These are phyloP conservation scores for Leptographium wingfieldii DNA, from an alignment of 2,329 filamentous ascomycete species.

Conservation along the genomic window DNA sequence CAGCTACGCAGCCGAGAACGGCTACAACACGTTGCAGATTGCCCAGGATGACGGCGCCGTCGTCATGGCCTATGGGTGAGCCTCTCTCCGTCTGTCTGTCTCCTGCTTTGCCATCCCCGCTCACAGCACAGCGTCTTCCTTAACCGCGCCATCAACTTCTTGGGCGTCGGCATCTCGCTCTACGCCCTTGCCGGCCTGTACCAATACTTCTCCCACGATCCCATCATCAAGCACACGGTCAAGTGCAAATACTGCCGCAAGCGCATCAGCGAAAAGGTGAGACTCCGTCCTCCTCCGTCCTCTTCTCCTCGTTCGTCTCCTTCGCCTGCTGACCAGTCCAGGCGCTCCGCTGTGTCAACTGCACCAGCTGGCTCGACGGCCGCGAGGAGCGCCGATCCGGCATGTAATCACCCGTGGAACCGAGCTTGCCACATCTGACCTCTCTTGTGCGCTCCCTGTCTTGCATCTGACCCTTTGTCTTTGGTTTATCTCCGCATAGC, in stretches of 20 bases:
- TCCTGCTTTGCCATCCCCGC: neutral
- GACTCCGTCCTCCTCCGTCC: slow-evolving; percentile 6
- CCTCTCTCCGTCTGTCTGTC: slow-evolving; percentile 7
- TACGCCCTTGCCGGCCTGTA: slow-evolving; percentile 53
- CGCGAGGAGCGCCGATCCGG: slow-evolving; percentile 26
- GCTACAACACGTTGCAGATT: slow-evolving; percentile 59
- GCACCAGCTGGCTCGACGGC: slow-evolving; percentile 39
- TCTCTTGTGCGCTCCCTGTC: neutral
- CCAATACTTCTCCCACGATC: slow-evolving; percentile 46
- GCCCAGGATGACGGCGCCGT: slow-evolving; percentile 60
- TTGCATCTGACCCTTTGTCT: neutral
- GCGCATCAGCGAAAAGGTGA: slow-evolving; percentile 49
- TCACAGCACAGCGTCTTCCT: slow-evolving; percentile 32
- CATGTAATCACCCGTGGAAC: neutral
- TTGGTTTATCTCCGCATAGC: neutral
- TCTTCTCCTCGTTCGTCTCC: neutral
- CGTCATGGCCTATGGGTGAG: slow-evolving; percentile 57
- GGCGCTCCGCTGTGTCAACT: slow-evolving; percentile 34
- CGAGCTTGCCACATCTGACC: neutral
- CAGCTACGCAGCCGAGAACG: slow-evolving; percentile 33
- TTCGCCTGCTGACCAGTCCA: slow-evolving; percentile 11
- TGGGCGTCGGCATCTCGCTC: slow-evolving; percentile 51
- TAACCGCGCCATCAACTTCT: slow-evolving; percentile 52
- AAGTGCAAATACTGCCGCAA: slow-evolving; percentile 58
- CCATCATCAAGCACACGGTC: slow-evolving; percentile 57